Conservation (phyloP, 2,329 filamentous ascomycete genomes). For the Aspergillus awamori region DNA sequence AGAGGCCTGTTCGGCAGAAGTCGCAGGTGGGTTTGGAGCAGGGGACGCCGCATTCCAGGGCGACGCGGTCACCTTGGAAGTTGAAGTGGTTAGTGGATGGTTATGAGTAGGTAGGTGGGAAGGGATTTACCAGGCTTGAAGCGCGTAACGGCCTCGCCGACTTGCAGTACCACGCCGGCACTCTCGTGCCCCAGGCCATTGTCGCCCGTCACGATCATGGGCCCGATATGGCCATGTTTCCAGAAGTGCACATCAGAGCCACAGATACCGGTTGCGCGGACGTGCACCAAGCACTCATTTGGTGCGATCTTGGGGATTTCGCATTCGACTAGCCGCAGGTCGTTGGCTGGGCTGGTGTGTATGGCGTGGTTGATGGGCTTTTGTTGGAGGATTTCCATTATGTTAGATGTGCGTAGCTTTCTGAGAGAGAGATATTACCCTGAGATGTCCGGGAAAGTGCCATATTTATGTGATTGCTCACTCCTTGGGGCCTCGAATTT, state of each 20-base stretch:
- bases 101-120: no score
- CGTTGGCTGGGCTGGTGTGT: constrained; percentile 22
- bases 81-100: neutral
- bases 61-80: constrained; percentile 23
- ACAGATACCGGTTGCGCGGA: constrained; percentile 24
- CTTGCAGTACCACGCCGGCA: constrained; percentile 21
- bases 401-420: neutral
- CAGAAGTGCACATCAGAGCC: constrained; percentile 27
- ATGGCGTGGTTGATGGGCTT: constrained; percentile 24
- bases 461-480: neutral
- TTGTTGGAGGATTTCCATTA: constrained; percentile 20
- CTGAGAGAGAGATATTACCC: no score
- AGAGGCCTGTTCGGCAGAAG: constrained; percentile 22
- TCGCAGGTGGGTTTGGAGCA: constrained; percentile 24
- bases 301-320: constrained; percentile 19
- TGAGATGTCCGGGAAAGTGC: neutral
- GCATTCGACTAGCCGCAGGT: constrained; percentile 24
- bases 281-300: constrained; percentile 20
- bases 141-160: constrained; percentile 19
- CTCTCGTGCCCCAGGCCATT: constrained; percentile 27
- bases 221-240: constrained; percentile 24
- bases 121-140: constrained; percentile 21
- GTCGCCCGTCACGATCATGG: constrained; percentile 23
- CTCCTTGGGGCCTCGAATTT: neutral
- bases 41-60: constrained; percentile 24